phyloP scores from a whole-genome alignment of 75 land plant species.

The Adiantum capillusveneris region DNA sequence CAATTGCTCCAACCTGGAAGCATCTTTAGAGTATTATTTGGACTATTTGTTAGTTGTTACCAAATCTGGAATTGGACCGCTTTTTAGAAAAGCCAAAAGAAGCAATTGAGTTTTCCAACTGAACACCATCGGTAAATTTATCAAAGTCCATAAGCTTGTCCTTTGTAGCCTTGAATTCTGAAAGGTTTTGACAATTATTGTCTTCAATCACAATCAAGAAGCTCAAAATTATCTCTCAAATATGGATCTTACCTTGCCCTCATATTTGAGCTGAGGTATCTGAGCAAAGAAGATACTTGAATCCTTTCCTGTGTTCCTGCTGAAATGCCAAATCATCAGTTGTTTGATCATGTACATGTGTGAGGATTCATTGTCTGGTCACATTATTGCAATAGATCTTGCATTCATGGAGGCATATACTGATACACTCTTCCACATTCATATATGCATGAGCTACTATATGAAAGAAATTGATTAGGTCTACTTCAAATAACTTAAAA shows the following conservation, averaged over 20 bases:
- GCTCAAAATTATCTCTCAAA: background rate
- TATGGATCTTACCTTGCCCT: background rate
- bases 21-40: slow-evolving; percentile 9
- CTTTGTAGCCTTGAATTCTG: background rate
- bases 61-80: background rate
- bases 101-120: background rate
- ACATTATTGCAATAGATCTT: too few species aligned
- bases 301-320: background rate
- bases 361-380: too few species aligned
- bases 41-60: slow-evolving; percentile 2
- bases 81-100: slow-evolving; percentile 3
- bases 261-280: background rate
- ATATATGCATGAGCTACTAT: background rate
- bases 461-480: too few species aligned
- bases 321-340: background rate
- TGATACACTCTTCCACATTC: background rate
- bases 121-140: background rate
- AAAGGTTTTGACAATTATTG: background rate
- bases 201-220: background rate
- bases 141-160: background rate
- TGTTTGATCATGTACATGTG: too few species aligned
- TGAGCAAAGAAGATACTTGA: background rate
- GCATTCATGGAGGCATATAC: too few species aligned
- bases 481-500: too few species aligned
- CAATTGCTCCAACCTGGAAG: slow-evolving; percentile 18